Conservation (phyloP, 768 basidiomycete genomes). For the Kwoniella dejecticola region DNA sequence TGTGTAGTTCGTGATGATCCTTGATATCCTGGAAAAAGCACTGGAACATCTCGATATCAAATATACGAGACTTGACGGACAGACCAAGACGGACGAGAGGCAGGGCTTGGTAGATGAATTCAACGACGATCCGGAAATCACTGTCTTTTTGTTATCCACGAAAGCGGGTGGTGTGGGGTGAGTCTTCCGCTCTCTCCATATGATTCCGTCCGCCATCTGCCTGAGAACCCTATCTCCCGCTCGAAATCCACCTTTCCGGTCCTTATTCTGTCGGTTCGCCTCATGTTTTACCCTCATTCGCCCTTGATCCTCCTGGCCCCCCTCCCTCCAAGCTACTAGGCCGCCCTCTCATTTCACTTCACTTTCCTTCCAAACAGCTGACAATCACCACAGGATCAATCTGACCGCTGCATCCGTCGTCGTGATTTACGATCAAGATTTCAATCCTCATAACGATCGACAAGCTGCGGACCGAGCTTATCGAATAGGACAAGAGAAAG, state of each 20-base stretch:
- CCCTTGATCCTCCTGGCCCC: too few species aligned
- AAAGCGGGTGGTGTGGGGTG: conserved; percentile 67
- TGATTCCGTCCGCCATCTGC: background rate
- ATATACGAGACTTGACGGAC: conserved; percentile 84
- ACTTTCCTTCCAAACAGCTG: background rate
- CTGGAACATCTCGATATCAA: conserved; percentile 71
- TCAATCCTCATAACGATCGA: conserved; percentile 88
- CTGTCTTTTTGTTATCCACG: conserved; percentile 86
- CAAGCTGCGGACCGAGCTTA: conserved; percentile 98
- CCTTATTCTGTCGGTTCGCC: too few species aligned
- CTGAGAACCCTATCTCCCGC: too few species aligned
- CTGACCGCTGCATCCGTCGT: conserved; percentile 93
- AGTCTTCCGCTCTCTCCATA: conserved; percentile 16
- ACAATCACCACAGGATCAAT: conserved; percentile 70
- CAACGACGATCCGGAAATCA: conserved; percentile 80
- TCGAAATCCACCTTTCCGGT: too few species aligned
- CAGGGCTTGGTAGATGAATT: conserved; percentile 95
- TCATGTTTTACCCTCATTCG: too few species aligned
- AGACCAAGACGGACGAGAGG: conserved; percentile 88
- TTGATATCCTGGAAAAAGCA: conserved; percentile 86
- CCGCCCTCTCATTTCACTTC: too few species aligned
- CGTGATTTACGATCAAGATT: conserved; percentile 93
- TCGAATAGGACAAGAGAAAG: conserved; percentile 69
- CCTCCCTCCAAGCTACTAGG: too few species aligned
- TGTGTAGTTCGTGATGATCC: conserved; percentile 92